These are phyloP conservation scores for Leptodontidium sp. DNA, from an alignment of 2,329 filamentous ascomycete species.

Conservation along the genomic window DNA sequence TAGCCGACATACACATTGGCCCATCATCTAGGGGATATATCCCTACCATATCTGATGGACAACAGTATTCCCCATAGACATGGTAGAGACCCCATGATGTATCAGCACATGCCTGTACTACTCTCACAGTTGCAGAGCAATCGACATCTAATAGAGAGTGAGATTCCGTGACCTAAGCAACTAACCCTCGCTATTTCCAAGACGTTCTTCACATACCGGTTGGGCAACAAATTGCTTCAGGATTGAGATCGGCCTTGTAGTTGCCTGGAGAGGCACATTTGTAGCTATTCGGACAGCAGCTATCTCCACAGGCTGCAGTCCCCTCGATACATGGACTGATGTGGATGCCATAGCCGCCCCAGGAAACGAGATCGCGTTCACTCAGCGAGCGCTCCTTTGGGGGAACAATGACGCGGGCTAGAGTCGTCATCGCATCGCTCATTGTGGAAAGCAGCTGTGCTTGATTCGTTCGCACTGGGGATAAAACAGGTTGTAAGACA, in stretches of 20 bases:
- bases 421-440: not conserved
- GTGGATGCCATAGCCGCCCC: slow-evolving; percentile 13
- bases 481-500: no score
- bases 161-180: no score
- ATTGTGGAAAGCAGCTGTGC: not conserved
- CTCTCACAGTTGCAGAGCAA: slow-evolving; percentile 3
- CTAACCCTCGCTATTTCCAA: no score
- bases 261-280: slow-evolving; percentile 1
- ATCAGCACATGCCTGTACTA: not conserved
- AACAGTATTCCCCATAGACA: slow-evolving; percentile 1
- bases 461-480: not conserved
- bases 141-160: not conserved
- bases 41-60: not conserved
- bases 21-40: not conserved
- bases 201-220: slow-evolving; percentile 5
- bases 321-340: not conserved
- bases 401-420: not conserved
- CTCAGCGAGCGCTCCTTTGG: not conserved
- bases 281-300: not conserved
- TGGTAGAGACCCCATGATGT: slow-evolving; percentile 14
- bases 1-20: not conserved
- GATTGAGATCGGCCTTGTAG: not conserved
- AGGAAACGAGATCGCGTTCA: slow-evolving; percentile 2
- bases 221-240: slow-evolving; percentile 10
- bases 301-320: slow-evolving; percentile 10